Base-by-base conservation (phyloP, 306 rosid species). In the Medicago arabica region DNA sequence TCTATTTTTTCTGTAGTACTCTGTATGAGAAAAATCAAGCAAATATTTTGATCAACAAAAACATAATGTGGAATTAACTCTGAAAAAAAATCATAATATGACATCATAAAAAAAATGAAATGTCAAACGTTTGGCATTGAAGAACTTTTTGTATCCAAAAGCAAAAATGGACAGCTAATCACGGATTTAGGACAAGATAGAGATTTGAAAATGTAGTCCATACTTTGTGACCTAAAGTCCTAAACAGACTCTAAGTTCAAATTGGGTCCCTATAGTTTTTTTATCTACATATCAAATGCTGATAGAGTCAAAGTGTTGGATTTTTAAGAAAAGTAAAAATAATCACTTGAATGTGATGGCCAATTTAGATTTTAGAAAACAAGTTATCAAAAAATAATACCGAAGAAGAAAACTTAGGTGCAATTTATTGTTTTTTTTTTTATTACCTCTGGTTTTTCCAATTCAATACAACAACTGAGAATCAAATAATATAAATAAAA, bases 1-100 rank as follows among this genome's bases (percentile, higher is more conserved):
- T 87, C 88, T 17, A 81, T 63, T 54, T 83, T 89, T 61, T 86
- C 87, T 66, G 73, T 80, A 60, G 34, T 51, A 77, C 78, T 80
- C 97, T 93, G 83, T 8, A 38, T 69, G 9, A 61, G 4, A 58
- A 75, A 75, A 47, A 41, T 36, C 15, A 69, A 19, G 13, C 39
- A 77, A 77, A 46, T 19, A 61, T 17, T 68, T 13, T 16, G 38
- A 40, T 28, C 66, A 62, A 85, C 38, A n/a, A 25, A 72, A 10
- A 41, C 51, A 63, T 46, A 34, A 54, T 12, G 41, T 50, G 28
- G 59, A 70, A 57, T 25, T 9, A 53, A 53, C 59, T 53, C 40
- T 13, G 14, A 25, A 60, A 9, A 55, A 18, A 59, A 60, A 13
- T 9, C 17, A 2, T 28, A 14, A 17, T 15, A 18, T 54, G 23